These are phyloP conservation scores for Aspergillus mulundensis DNA, from an alignment of 495 filamentous ascomycete genomes.

Conservation along the genomic window DNA sequence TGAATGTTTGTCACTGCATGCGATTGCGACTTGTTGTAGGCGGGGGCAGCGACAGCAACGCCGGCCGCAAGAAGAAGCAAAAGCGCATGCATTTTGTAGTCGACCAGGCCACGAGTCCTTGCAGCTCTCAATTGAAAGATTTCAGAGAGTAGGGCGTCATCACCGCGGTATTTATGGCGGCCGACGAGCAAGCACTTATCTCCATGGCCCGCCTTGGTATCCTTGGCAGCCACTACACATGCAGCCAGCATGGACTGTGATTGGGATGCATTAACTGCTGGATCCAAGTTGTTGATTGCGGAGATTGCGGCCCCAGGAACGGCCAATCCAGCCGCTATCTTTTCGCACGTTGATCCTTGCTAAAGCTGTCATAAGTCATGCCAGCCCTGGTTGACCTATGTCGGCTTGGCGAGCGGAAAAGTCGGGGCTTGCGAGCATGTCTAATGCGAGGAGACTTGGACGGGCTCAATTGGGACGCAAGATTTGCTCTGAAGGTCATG, in stretches of 20 bases:
- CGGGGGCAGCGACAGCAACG: conserved; percentile 14
- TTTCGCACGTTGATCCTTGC: conserved; percentile 10
- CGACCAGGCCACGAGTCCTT: neutral
- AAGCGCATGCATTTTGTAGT: conserved; percentile 12
- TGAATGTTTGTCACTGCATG: conserved; percentile 29
- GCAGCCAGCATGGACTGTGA: conserved; percentile 6
- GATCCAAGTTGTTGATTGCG: neutral
- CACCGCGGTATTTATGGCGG: conserved; percentile 4
- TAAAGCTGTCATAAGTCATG: neutral
- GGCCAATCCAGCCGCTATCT: conserved; percentile 6
- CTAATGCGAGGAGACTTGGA: neutral
- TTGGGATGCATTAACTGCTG: conserved; percentile 11
- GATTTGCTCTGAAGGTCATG: neutral
- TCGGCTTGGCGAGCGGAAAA: neutral
- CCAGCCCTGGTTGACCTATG: neutral
- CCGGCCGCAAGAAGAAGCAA: conserved; percentile 15
- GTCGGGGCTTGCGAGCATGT: neutral
- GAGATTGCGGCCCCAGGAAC: neutral
- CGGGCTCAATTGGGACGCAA: neutral
- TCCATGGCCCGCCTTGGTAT: neutral
- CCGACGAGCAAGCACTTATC: neutral
- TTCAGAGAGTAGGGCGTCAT: neutral
- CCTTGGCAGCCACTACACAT: conserved; percentile 11
- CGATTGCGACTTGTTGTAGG: conserved; percentile 1
- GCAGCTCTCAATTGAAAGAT: neutral